Evolutionary conservation across 768 basidiomycete species (phyloP).

Genomic region (Suillus occidentalis): DNA sequence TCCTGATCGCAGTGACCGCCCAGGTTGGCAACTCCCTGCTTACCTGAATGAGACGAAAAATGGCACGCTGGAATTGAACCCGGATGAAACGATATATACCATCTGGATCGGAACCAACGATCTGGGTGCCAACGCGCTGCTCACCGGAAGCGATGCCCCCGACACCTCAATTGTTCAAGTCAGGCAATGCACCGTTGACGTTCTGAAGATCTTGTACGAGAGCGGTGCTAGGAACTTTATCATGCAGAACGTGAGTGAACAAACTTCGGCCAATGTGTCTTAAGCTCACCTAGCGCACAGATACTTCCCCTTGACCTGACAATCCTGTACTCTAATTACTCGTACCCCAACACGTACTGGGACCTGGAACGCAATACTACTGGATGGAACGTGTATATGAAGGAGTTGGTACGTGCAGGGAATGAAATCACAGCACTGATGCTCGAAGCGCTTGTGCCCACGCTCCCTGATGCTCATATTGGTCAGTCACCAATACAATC

Average conservation of each 20-base stretch:
- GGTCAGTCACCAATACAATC: constrained; percentile 38
- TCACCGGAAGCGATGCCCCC: constrained; percentile 47
- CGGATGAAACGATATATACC: constrained; percentile 56
- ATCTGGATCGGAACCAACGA: constrained; percentile 74
- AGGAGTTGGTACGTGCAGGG: constrained; percentile 49
- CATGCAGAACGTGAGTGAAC: constrained; percentile 59
- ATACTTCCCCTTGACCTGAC: constrained; percentile 57
- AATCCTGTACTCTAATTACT: constrained; percentile 45
- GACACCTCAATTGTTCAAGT: constrained; percentile 59
- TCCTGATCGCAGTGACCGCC: neutral
- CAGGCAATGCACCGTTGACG: constrained; percentile 56
- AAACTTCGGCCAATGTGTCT: neutral
- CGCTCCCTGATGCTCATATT: constrained; percentile 53
- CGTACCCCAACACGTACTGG: constrained; percentile 55
- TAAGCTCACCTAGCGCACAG: constrained; percentile 29
- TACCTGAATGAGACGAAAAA: constrained; percentile 47
- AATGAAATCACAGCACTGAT: constrained; percentile 53
- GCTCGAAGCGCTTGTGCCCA: constrained; percentile 48
- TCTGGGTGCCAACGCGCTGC: constrained; percentile 52
- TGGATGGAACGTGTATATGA: constrained; percentile 57
- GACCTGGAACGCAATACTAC: constrained; percentile 50
- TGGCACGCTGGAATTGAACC: constrained; percentile 38
- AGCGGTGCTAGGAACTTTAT: constrained; percentile 66
- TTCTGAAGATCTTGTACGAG: constrained; percentile 55
- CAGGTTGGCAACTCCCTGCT: constrained; percentile 40